Conservation (phyloP, 2,329 filamentous ascomycete genomes). For the Venturia nashicola region DNA sequence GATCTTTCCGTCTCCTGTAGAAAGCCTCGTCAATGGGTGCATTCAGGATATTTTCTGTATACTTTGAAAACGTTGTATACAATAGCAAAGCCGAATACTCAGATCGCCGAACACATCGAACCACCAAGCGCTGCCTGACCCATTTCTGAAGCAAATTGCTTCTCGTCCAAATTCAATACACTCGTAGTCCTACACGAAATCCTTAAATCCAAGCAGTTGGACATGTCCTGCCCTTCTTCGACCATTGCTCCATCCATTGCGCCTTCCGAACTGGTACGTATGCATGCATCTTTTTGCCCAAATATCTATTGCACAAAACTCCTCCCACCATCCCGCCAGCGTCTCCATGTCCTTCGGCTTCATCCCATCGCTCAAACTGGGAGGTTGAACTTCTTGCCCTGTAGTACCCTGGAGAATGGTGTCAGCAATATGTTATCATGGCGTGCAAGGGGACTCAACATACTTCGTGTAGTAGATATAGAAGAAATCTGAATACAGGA, state of each 20-base stretch:
- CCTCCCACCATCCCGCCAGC: background rate
- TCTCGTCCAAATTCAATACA: background rate
- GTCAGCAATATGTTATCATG: conserved; percentile 12
- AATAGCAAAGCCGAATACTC: background rate
- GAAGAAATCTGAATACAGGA: conserved; percentile 98
- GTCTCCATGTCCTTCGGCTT: background rate
- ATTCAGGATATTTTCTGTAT: background rate
- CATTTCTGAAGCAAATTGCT: background rate
- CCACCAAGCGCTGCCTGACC: background rate
- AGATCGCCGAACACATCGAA: background rate
- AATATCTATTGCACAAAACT: background rate
- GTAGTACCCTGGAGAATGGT: conserved; percentile 30
- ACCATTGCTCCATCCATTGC: background rate
- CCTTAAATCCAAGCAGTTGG: background rate
- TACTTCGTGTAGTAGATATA: conserved; percentile 98
- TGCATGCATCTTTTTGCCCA: background rate
- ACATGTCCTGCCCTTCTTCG: background rate
- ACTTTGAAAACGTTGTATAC: background rate
- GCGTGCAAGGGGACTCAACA: conserved; percentile 18
- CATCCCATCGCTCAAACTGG: conserved; percentile 26
- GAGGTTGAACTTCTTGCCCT: conserved; percentile 43
- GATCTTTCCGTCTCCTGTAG: background rate
- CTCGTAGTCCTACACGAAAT: background rate
- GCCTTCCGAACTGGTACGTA: background rate
- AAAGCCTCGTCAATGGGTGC: background rate